Evolutionary conservation across 2,329 filamentous ascomycete species (phyloP).

Genomic region (Epicoccum nigrum): DNA sequence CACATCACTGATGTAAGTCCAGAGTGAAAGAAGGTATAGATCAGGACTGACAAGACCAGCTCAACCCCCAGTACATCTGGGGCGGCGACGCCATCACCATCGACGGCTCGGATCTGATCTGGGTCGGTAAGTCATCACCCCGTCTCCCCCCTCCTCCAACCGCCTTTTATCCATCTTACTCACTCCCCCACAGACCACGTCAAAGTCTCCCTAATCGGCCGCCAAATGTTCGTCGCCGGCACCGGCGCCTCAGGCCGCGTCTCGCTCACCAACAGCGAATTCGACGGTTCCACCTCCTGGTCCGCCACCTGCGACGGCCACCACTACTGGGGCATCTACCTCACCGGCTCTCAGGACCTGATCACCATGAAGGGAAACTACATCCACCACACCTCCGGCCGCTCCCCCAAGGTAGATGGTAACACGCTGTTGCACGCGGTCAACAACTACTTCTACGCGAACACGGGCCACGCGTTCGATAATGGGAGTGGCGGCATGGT

Average conservation of each 20-base stretch:
- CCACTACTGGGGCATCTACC: constrained; percentile 65
- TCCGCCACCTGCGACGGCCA: constrained; percentile 63
- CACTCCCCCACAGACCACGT: constrained; percentile 14
- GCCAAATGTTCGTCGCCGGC: constrained; percentile 65
- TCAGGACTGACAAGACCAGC: neutral
- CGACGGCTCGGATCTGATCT: constrained; percentile 30
- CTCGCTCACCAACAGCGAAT: constrained; percentile 64
- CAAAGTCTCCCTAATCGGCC: constrained; percentile 61
- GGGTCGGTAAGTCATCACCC: constrained; percentile 26
- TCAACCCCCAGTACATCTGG: constrained; percentile 39
- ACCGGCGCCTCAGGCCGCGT: constrained; percentile 59
- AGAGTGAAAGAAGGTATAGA: neutral
- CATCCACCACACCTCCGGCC: constrained; percentile 62
- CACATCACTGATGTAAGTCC: constrained; percentile 48
- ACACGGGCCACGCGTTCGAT: constrained; percentile 63
- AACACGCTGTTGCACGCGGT: constrained; percentile 63
- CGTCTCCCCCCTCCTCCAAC: no score
- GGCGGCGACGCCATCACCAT: constrained; percentile 36
- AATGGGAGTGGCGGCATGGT: constrained; percentile 45
- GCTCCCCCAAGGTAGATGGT: constrained; percentile 60
- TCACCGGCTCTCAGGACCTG: constrained; percentile 59
- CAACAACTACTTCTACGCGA: constrained; percentile 65
- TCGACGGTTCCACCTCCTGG: constrained; percentile 60
- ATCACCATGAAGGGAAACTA: constrained; percentile 66
- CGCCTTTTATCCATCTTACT: neutral